Percentiles rank a stretch among this genome's conserved stretches.
phyloP scores from a whole-genome alignment of 331 rosid species.

The Prunus yedoensis region DNA sequence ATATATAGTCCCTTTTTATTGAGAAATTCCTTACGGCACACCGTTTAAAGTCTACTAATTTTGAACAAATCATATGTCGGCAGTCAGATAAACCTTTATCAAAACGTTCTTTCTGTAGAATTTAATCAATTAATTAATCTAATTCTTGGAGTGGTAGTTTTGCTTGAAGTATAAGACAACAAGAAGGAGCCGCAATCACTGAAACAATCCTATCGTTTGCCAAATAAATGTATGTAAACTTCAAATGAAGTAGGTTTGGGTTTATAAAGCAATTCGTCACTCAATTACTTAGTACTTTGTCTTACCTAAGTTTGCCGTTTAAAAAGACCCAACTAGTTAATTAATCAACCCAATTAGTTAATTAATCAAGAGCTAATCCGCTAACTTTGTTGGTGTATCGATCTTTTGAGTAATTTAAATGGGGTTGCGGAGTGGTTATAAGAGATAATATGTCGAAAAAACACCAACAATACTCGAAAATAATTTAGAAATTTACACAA shows the following conservation, averaged over 20 bases:
- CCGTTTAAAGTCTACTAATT: neutral
- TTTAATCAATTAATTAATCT: neutral
- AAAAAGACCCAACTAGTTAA: neutral
- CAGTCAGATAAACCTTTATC: too few relatives aligned
- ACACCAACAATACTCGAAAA: neutral
- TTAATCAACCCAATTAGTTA: too few relatives aligned
- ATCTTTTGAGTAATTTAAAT: neutral
- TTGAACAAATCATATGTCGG: neutral
- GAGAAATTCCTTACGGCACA: too few relatives aligned
- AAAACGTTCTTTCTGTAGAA: neutral
- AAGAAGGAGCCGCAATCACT: neutral
- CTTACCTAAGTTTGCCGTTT: neutral
- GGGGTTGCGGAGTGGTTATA: neutral
- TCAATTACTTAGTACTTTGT: neutral
- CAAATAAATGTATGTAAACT: too few relatives aligned
- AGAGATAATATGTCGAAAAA: neutral
- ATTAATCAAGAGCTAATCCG: neutral
- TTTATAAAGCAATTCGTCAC: neutral
- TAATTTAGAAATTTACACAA: neutral
- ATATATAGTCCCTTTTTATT: too few relatives aligned
- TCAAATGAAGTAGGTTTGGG: slow-evolving; percentile 3
- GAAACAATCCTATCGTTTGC: neutral
- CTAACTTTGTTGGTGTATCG: neutral
- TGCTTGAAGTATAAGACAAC: neutral
- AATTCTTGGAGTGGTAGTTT: neutral